Base-by-base conservation (phyloP, 1,284 basidiomycete genomes). In the Trichosporon sp. region DNA sequence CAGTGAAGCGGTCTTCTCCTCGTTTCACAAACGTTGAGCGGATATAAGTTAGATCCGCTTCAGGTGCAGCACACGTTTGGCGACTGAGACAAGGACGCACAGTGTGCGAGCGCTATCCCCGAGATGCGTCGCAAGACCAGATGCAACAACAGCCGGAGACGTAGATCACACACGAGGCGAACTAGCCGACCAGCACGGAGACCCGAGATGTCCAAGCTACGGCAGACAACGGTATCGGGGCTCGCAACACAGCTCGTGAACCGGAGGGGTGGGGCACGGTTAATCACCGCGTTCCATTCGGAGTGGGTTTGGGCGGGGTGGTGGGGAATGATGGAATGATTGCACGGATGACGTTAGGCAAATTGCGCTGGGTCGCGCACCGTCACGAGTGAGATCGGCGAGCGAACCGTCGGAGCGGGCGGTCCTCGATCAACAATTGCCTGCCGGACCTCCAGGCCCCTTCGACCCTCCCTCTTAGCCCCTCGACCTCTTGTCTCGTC, bases 271-370 rank as follows among this genome's bases (percentile, higher is more conserved):
- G 43, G 43, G 35, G 43, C 43, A 46, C 43, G 16, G 43, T 46
- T 46, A 46, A 46, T 46, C 43, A 46, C 43, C 16, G 14, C n/a
- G 43, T 46, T 46, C 16, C 43, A 46, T 46, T 16, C 43, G 43
- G 16, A 46, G 43, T 46, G 43, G 43, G 43, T 46, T 11, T 46
- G 43, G 38, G 43, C 43, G 43, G 43, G 43, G 43, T 16, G 16
- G 16, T 46, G 43, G 43, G 43, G 43, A 43, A 46, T 46, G 43
- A 46, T 46, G 43, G 43, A 46, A 46, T 46, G 43, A 46, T 46
- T 46, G 43, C 14, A 46, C 43, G 16, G 43, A 46, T 46, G 43
- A 46, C 43, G 43, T 46, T 46, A 46, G 43, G n/a, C 43, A 46
- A 14, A 46, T 46, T 46, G 43, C 43, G 7, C 43, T 46, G 43